Base-by-base conservation (phyloP, 2,329 filamentous ascomycete genomes). In the Dothistroma septosporum region DNA sequence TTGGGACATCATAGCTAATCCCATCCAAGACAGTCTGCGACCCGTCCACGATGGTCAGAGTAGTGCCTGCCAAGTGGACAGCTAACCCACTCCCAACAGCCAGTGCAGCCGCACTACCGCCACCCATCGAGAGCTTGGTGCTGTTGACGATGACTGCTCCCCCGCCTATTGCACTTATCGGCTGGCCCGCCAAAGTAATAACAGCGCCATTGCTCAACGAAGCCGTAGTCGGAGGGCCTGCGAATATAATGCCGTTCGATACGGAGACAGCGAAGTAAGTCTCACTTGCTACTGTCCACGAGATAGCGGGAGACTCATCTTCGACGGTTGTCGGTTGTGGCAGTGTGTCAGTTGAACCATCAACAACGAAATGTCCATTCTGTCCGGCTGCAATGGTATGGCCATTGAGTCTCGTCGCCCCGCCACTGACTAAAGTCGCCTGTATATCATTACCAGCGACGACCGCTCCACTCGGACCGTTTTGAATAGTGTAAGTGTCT, bases 61-160 rank as follows among this genome's bases (percentile, higher is more conserved):
- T 53, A 16, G 50, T 53, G 14, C 50, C 33, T 21, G 7, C 9
- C 16, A 32, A 12, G 6, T n/a, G 22, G 11, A 53, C 11, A 7
- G 31, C 31, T 3, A 35, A 12, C 5, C n/a, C 50, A n/a, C 28
- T 53, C 16, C 50, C 47, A 11, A 14, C 4, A 11, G 4, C 47
- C 12, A 50, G 10, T 19, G 10, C 28, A 28, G 47, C 4, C 21
- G 21, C 19, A 1, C 5, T 50, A n/a, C 10, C 19, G 11, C 9
- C 47, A 9, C 12, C n/a, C 6, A 35, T 35, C 24, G 50, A 52
- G 7, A 49, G 11, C 21, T 35, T 46, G 4, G 56, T 41, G 10
- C 33, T 49, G 35, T 54, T 37, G 10, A 59, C 35, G 21, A 54
- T n/a, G 4, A 59, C 22, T n/a, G n/a, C 57, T 21, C n/a, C 31